Base-by-base conservation (phyloP, 345 rosid genomes). In the Populus nigra region DNA sequence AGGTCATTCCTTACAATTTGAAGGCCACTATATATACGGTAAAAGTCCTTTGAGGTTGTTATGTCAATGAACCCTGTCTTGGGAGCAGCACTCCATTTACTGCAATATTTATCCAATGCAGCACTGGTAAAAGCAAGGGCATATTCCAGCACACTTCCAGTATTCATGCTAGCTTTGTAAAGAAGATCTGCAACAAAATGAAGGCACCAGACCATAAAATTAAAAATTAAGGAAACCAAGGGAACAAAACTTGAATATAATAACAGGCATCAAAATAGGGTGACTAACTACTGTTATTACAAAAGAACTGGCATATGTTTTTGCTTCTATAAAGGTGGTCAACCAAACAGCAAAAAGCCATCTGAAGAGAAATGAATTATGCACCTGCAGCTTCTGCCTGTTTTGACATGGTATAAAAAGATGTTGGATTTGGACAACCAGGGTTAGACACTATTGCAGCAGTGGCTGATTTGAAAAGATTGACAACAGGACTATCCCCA, bases 341-440 rank as follows among this genome's bases (percentile, higher is more conserved):
- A 74, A 63, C 29, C 22, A 36, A 71, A 47, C 55, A 59, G 31
- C 69, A 16, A 63, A 13, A 62, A 25, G 38, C 29, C 17, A 2
- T 68, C 20, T 8, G 36, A 61, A 74, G 49, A 50, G n/a, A 33
- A 53, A 20, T 39, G 4, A 43, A 45, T 47, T 41, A 59, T 72
- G 39, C 57, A 96, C 99, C 98, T 88, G 98, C 99, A 87, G 99
- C 98, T 86, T 96, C 98, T 85, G 99, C 99, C 76, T 93, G 97
- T 85, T 96, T 96, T 61, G 98, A 92, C 95, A 96, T 90, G 76
- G 94, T 91, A 83, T 90, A 88, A 87, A 93, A 96, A 69, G 95
- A 91, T 68, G 92, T 81, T 75, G 98, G 94, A 84, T 88, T 87
- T 71, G 90, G 87, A 78, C 94, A 93, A 73, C 89, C 84, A 25